phyloP scores from a whole-genome alignment of 768 basidiomycete species.

The Lepiota subincarnata region DNA sequence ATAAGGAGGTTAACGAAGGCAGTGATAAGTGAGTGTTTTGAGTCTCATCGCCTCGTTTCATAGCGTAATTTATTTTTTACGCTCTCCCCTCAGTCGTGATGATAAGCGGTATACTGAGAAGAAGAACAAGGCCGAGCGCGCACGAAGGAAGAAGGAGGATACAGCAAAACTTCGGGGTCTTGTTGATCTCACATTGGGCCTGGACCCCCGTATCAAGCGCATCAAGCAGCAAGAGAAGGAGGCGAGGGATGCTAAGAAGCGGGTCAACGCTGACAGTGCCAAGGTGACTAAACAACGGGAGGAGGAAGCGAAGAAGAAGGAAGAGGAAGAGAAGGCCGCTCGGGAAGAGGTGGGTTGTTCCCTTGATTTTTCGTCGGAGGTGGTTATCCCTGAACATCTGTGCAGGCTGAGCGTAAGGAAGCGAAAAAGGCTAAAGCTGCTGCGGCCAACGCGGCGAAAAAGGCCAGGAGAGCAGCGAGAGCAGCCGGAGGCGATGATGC shows the following conservation, averaged over 20 bases:
- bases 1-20: slow-evolving; percentile 98
- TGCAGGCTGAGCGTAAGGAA: slow-evolving; percentile 56
- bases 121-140: slow-evolving; percentile 98
- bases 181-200: slow-evolving; percentile 77
- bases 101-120: slow-evolving; percentile 99
- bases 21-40: slow-evolving; percentile 71
- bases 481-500: slow-evolving; percentile 36
- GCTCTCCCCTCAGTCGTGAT: slow-evolving; percentile 62
- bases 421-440: slow-evolving; percentile 84
- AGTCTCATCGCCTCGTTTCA: not conserved
- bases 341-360: slow-evolving; percentile 66
- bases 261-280: slow-evolving; percentile 39
- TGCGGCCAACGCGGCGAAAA: slow-evolving; percentile 88
- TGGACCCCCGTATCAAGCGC: slow-evolving; percentile 94
- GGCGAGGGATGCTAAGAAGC: slow-evolving; percentile 88
- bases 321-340: slow-evolving; percentile 74
- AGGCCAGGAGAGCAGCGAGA: slow-evolving; percentile 68
- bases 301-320: slow-evolving; percentile 69
- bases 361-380: not conserved
- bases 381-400: not conserved
- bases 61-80: not conserved
- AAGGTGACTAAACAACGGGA: slow-evolving; percentile 74
- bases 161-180: slow-evolving; percentile 82
- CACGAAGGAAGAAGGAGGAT: slow-evolving; percentile 96
- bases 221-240: slow-evolving; percentile 97